A percentile compares a stretch with the other conserved stretches of the same genome.
These are phyloP conservation scores for Diaporthe longicolla DNA, from an alignment of 2,329 filamentous ascomycete genomes.

Conservation along the genomic window DNA sequence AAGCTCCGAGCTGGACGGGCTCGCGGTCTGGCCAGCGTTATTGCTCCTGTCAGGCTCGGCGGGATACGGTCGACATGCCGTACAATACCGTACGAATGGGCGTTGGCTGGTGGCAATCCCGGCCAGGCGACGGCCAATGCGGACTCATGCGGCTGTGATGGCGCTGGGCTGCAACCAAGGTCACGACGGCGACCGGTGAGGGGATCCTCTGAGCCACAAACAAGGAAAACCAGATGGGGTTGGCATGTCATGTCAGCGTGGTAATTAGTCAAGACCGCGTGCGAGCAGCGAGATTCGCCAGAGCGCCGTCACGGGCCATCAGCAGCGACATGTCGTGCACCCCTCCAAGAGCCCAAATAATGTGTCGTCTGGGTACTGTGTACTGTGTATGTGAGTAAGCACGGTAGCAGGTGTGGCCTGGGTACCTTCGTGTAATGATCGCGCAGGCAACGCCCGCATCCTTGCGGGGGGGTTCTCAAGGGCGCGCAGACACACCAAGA, in stretches of 20 bases:
- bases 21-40: neutral
- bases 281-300: conserved; percentile 30
- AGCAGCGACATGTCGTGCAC: conserved; percentile 30
- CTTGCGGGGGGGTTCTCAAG: conserved; percentile 18
- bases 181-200: conserved; percentile 25
- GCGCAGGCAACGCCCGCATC: conserved; percentile 31
- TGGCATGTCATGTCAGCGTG: conserved; percentile 29
- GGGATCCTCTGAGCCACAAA: conserved; percentile 11
- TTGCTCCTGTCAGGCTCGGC: neutral
- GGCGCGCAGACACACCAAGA: neutral
- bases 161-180: conserved; percentile 10
- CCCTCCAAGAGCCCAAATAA: conserved; percentile 7
- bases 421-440: conserved; percentile 12
- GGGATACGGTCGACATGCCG: neutral
- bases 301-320: conserved; percentile 13
- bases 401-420: conserved; percentile 15
- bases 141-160: conserved; percentile 9
- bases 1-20: conserved; percentile 18
- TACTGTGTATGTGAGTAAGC: conserved; percentile 1
- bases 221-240: conserved; percentile 7
- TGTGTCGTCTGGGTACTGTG: neutral
- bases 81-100: neutral
- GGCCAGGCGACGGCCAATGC: neutral
- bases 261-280: conserved; percentile 26
- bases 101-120: neutral